Evolutionary conservation across 495 filamentous ascomycete species (phyloP), one percentile per base, ranked within the genome.

Genomic region (Penicillium argentinense): DNA sequence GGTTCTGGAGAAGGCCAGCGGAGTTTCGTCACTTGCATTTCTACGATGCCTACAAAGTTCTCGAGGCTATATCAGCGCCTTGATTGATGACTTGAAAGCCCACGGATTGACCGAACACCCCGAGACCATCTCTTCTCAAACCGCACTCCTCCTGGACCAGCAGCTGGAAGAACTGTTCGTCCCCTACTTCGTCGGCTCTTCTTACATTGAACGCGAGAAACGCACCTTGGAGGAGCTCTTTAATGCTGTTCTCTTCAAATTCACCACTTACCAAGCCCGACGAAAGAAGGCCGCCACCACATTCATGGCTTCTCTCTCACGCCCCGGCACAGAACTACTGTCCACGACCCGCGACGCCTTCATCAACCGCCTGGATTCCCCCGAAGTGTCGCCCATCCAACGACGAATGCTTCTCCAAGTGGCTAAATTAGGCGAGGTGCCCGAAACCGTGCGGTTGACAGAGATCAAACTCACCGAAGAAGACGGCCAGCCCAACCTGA

Each of bases 121-220:
- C 1, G 93, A 96, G 51, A 81, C 91, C 0, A 88, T 89, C 23
- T 93, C 91, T 5, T 84, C 89, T 2, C 87, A 93, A 56, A 93
- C 88, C 21, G 81, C 91, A 0, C 76, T 92, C 23, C 79, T 86
- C 9, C 75, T 99, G 19, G 95, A 99, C 59, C 93, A 97, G 59
- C 95, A 99, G 65, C 73, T 99, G 30, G 95, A 97, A 51, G 95
- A 97, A 49, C 69, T 99, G 9, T 97, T 99, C 57, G 85, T 97
- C 12, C 95, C 95, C 0, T 97, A 97, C 59, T 87, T 99, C 42
- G 80, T 91, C 23, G 91, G 91, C 4, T 90, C 90, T 22, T 91
- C 89, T 8, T 97, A 97, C 56, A 96, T 97, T 58, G 95, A 99
- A 56, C 83, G 89, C 38, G 95, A 99, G 65, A 88, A 85, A 61